A percentile compares a stretch with the other conserved stretches of the same genome.
These are phyloP conservation scores for Ogataea methanolica DNA, from an alignment of 805 yeast species.

Conservation along the genomic window DNA sequence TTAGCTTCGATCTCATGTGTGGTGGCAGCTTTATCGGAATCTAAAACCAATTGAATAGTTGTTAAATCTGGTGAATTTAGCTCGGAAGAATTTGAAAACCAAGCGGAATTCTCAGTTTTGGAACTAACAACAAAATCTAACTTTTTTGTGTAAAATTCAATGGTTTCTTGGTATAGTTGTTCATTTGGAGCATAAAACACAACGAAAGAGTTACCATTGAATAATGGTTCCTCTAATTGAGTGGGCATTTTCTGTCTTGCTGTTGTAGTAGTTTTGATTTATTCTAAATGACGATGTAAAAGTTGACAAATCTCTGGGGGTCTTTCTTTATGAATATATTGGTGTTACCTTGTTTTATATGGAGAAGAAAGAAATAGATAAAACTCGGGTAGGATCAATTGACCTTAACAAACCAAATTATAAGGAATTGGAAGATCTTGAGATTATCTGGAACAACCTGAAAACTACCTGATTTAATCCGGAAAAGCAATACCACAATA, in stretches of 20 bases:
- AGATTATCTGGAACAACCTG: no score
- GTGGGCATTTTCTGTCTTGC: conserved; percentile 10
- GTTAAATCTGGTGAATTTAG: conserved; percentile 21
- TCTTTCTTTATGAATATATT: no score
- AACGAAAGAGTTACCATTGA: conserved; percentile 54
- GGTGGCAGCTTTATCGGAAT: conserved; percentile 23
- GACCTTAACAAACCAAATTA: no score
- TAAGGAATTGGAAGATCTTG: no score
- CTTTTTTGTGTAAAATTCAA: conserved; percentile 52
- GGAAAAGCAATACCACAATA: no score
- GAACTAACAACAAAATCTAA: conserved; percentile 33
- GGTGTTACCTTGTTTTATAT: no score
- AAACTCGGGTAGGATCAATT: no score
- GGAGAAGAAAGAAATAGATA: no score
- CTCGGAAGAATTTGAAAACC: conserved; percentile 27
- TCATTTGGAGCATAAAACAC: conserved; percentile 48
- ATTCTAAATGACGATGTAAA: not conserved
- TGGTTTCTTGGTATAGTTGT: conserved; percentile 39
- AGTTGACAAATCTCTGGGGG: not conserved
- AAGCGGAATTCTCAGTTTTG: conserved; percentile 22
- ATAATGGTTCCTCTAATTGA: conserved; percentile 30
- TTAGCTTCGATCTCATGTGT: conserved; percentile 22
- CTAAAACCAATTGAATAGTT: conserved; percentile 21
- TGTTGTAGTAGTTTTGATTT: not conserved
- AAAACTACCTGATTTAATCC: no score